Percentiles rank a stretch among this genome's conserved stretches.
These are phyloP conservation scores for Pichia ethanolica DNA, from an alignment of 805 yeast species.

Conservation along the genomic window DNA sequence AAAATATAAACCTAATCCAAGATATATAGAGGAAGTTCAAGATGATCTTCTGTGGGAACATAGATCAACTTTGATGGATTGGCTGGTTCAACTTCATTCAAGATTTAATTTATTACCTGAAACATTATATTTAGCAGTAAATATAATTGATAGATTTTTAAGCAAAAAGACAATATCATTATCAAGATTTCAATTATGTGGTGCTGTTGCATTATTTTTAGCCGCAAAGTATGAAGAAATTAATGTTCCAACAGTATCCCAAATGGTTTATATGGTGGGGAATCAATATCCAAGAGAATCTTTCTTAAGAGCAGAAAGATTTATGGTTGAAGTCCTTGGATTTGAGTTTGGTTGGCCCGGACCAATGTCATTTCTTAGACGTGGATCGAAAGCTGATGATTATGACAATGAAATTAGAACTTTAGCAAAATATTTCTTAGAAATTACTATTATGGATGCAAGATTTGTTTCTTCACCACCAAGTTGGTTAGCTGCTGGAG, in stretches of 20 bases:
- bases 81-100: conserved; percentile 84
- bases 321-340: conserved; percentile 59
- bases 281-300: conserved; percentile 72
- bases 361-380: conserved; percentile 82
- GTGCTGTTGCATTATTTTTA: conserved; percentile 79
- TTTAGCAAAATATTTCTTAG: conserved; percentile 78
- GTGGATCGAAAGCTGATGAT: conserved; percentile 86
- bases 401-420: conserved; percentile 79
- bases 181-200: conserved; percentile 85
- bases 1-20: conserved; percentile 62
- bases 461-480: conserved; percentile 65
- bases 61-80: conserved; percentile 78
- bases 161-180: conserved; percentile 66
- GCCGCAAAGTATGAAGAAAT: conserved; percentile 96
- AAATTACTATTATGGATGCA: conserved; percentile 67
- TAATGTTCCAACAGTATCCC: conserved; percentile 75
- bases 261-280: conserved; percentile 80
- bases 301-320: conserved; percentile 75
- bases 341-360: conserved; percentile 81
- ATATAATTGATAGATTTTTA: conserved; percentile 79
- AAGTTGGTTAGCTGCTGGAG: conserved; percentile 73
- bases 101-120: conserved; percentile 80
- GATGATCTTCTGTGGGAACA: conserved; percentile 67
- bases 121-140: conserved; percentile 73
- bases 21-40: conserved; percentile 68